Percentiles rank a stretch among this genome's conserved stretches.
These are phyloP conservation scores for Lithohypha guttulata DNA, from an alignment of 2,329 filamentous ascomycete genomes.

Conservation along the genomic window DNA sequence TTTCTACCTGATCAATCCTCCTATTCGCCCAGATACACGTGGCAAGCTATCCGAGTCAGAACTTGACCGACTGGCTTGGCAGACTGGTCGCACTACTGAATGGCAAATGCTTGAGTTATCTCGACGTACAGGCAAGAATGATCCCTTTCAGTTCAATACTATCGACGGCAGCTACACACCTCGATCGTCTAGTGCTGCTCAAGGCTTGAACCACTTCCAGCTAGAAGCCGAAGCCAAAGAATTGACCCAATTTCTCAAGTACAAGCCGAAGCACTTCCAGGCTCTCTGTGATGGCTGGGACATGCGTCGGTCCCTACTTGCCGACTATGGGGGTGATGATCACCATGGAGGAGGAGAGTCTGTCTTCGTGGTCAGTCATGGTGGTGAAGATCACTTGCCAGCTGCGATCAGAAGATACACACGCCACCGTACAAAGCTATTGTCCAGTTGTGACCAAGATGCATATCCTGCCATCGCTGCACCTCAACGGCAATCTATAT, in stretches of 20 bases:
- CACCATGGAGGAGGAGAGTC: constrained; percentile 64
- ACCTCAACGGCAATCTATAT: constrained; percentile 34
- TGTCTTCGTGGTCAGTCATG: constrained; percentile 63
- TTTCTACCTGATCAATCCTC: constrained; percentile 68
- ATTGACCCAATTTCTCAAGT: constrained; percentile 63
- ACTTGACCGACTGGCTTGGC: constrained; percentile 61
- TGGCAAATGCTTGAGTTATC: constrained; percentile 77
- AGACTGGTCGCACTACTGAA: constrained; percentile 62
- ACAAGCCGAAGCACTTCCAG: constrained; percentile 67
- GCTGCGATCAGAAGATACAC: constrained; percentile 48
- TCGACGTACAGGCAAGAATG: constrained; percentile 57
- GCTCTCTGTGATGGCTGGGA: constrained; percentile 78
- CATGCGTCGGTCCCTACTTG: constrained; percentile 73
- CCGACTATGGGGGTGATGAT: constrained; percentile 80
- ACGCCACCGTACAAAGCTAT: constrained; percentile 38
- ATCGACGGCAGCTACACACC: constrained; percentile 69
- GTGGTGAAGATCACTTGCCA: constrained; percentile 48
- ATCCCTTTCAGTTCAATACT: constrained; percentile 60
- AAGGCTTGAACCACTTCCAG: constrained; percentile 61
- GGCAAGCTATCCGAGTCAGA: constrained; percentile 40
- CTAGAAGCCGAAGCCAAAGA: constrained; percentile 66
- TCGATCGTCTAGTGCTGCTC: constrained; percentile 61
- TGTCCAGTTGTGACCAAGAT: constrained; percentile 20
- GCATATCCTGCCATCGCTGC: constrained; percentile 20
- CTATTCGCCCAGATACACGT: constrained; percentile 43